Base-by-base conservation (phyloP, 768 basidiomycete genomes). In the Hydnomerulius pinastri region DNA sequence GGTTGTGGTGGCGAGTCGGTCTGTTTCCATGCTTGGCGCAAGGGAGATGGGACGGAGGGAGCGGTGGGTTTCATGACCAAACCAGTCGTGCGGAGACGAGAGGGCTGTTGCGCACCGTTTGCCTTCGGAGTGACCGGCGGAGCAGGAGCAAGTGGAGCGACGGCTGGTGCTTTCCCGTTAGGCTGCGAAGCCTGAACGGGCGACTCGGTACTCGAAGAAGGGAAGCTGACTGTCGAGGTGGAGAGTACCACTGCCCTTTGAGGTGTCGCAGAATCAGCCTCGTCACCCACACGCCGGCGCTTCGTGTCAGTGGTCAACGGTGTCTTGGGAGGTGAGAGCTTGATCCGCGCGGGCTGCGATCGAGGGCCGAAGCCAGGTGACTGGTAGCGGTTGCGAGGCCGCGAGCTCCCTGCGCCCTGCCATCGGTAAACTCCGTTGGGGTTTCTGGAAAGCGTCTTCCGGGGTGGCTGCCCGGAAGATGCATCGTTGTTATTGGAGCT, bases 401-500 rank as follows among this genome's bases (percentile, higher is more conserved):
- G 83, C 11, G 89, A 82, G 57, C 86, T 89, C 36, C 88, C 87
- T 27, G 74, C 85, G n/a, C 89, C 90, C 56, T 83, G 78, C 85
- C 85, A 90, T 41, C 77, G 76, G 66, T 86, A 86, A 28, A 71
- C 61, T 18, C 89, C 89, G 61, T 91, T 92, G 0, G 89, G 89
- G 59, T 92, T 92, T 62, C 72, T 80, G 18, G 76, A 63, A 6
- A 91, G 70, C 9, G 77, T 82, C 61, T 77, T 83, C 15, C 76
- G 76, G 5, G 81, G 73, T 13, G 76, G 62, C 30, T 68, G 70
- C 5, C 47, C 50, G 13, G 45, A n/a, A 8, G 41, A 20, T 13
- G 13, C 21, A 32, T 48, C 47, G 27, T 50, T 50, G 21, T 17
- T 18, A 18, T 39, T 36, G 6, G 51, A 25, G 24, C 25, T 41